A percentile compares a stretch with the other conserved stretches of the same genome.
phyloP scores from a whole-genome alignment of 2,329 filamentous ascomycete genomes.

The Metarhizium brunneum region DNA sequence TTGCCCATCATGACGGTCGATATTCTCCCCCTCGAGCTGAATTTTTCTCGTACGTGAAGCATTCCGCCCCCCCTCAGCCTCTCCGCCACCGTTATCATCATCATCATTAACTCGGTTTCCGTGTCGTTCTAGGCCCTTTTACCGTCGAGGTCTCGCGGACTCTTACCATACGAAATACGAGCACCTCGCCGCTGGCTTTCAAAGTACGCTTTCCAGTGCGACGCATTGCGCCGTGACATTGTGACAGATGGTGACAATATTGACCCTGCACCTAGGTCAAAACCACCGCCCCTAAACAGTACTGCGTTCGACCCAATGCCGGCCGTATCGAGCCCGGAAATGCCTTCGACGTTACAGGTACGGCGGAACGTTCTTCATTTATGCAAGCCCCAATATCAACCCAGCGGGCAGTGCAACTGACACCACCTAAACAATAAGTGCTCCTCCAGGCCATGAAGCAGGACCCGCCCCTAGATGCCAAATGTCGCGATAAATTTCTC shows the following conservation, averaged over 20 bases:
- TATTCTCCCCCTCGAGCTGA: slow-evolving; percentile 83
- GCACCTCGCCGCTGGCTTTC: slow-evolving; percentile 54
- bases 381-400: not conserved
- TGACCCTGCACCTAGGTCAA: slow-evolving; percentile 61
- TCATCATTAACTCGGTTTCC: slow-evolving; percentile 4
- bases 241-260: not conserved
- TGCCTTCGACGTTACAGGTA: slow-evolving; percentile 89
- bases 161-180: slow-evolving; percentile 57
- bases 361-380: slow-evolving; percentile 12
- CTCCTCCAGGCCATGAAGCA: slow-evolving; percentile 97
- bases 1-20: slow-evolving; percentile 76
- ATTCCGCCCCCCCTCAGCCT: not conserved
- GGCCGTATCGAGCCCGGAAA: slow-evolving; percentile 87
- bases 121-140: slow-evolving; percentile 47
- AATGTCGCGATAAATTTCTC: slow-evolving; percentile 95
- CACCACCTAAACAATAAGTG: slow-evolving; percentile 41
- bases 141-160: slow-evolving; percentile 56
- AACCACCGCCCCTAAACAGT: slow-evolving; percentile 98
- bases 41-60: slow-evolving; percentile 71
- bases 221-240: not conserved
- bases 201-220: slow-evolving; percentile 43
- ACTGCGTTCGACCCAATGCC: slow-evolving; percentile 95
- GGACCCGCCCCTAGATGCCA: slow-evolving; percentile 75
- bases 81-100: not conserved
- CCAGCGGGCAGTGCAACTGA: slow-evolving; percentile 9